phyloP scores from a whole-genome alignment of 805 yeast genomes.

The Wickerhamiella cacticola region DNA sequence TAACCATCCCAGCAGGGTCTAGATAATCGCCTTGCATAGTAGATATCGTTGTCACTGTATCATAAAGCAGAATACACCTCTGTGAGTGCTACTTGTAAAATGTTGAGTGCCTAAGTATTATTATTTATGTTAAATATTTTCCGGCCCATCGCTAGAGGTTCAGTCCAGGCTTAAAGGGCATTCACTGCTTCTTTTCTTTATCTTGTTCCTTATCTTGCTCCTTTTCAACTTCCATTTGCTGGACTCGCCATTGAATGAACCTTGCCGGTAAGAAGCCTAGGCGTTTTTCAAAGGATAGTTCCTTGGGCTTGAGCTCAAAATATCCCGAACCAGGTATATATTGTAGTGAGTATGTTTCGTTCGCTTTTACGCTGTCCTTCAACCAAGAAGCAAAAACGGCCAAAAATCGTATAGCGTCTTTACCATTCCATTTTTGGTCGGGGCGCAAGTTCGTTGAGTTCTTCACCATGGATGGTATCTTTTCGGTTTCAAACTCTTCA shows the following conservation, averaged over 20 bases:
- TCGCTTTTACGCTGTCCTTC: constrained; percentile 40
- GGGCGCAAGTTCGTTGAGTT: constrained; percentile 18
- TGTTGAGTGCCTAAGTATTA: too few relatives aligned
- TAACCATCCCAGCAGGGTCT: too few relatives aligned
- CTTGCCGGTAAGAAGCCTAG: constrained; percentile 20
- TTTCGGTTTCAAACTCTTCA: constrained; percentile 67
- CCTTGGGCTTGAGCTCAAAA: constrained; percentile 16
- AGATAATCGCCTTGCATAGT: too few relatives aligned
- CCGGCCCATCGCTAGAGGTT: too few relatives aligned
- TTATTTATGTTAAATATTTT: too few relatives aligned
- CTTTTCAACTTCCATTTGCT: constrained; percentile 9
- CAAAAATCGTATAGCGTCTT: constrained; percentile 73
- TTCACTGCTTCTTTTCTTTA: too few relatives aligned
- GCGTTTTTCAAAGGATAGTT: constrained; percentile 16
- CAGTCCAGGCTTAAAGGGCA: too few relatives aligned
- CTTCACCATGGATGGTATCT: constrained; percentile 44
- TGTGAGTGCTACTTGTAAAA: too few relatives aligned
- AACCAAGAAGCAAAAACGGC: constrained; percentile 80
- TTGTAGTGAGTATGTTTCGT: constrained; percentile 30
- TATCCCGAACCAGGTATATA: constrained; percentile 12
- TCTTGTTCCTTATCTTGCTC: neutral
- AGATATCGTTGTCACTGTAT: too few relatives aligned
- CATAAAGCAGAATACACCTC: too few relatives aligned
- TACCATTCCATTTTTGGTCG: constrained; percentile 43
- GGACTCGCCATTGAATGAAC: constrained; percentile 21